Percentiles rank a stretch among this genome's conserved stretches.
Evolutionary conservation across 2,329 filamentous ascomycete genomes (phyloP).

Genomic region (Alternaria metachromatica): DNA sequence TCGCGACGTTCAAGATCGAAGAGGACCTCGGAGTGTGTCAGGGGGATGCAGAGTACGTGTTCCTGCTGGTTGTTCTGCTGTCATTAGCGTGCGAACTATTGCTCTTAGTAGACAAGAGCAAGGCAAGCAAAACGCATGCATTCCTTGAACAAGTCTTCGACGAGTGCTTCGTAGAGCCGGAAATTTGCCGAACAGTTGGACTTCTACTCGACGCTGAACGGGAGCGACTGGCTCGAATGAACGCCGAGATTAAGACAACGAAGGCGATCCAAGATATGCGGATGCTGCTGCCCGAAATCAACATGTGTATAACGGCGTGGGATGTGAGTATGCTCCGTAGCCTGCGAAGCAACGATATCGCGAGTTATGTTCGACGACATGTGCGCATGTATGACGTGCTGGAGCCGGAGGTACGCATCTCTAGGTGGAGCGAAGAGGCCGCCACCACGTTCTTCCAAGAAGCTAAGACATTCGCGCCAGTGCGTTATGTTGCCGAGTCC

Average conservation of each 20-base stretch:
- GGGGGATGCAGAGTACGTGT: conserved; percentile 1
- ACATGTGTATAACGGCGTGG: background rate
- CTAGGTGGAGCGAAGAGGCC: background rate
- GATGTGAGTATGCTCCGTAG: background rate
- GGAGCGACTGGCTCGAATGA: background rate
- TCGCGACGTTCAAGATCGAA: background rate
- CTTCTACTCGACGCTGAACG: background rate
- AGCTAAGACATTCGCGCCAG: background rate
- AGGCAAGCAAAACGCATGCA: background rate
- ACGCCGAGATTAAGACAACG: background rate
- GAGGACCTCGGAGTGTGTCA: background rate
- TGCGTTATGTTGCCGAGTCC: background rate
- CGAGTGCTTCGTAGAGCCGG: background rate
- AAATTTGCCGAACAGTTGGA: background rate
- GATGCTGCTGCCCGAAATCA: background rate
- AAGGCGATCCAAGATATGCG: background rate
- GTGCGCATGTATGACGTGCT: too few relatives aligned
- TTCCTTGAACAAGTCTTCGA: background rate
- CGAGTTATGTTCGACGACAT: background rate
- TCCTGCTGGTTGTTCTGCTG: background rate
- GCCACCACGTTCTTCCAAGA: background rate
- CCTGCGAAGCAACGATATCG: background rate
- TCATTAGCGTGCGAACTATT: background rate
- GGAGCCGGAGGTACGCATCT: background rate
- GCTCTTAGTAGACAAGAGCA: background rate